phyloP scores from a whole-genome alignment of 805 yeast species.

The Yamadazyma nakazawae region DNA sequence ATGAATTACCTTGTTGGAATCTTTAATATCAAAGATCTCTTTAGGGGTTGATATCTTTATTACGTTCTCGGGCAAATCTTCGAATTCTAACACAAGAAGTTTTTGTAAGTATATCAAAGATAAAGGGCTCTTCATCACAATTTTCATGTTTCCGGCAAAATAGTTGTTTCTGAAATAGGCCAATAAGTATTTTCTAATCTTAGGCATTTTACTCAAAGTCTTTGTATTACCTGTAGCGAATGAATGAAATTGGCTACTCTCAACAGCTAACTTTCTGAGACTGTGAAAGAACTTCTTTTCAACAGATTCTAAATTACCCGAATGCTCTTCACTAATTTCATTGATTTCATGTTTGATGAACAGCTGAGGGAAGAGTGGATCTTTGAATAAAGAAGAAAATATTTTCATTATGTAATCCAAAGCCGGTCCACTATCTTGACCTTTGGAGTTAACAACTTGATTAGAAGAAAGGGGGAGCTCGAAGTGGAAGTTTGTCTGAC shows the following conservation, averaged over 20 bases:
- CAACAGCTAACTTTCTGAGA: constrained; percentile 46
- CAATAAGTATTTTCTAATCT: constrained; percentile 31
- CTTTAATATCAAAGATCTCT: neutral
- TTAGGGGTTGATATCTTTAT: neutral
- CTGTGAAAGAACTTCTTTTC: constrained; percentile 59
- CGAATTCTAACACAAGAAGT: constrained; percentile 44
- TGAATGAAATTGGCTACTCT: constrained; percentile 51
- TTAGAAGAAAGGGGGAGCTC: constrained; percentile 44
- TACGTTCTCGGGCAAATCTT: constrained; percentile 20
- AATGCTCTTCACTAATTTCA: constrained; percentile 68
- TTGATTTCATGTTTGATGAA: constrained; percentile 49
- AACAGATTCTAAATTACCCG: constrained; percentile 41
- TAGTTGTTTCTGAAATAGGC: constrained; percentile 43
- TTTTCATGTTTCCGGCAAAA: constrained; percentile 46
- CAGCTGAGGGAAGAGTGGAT: constrained; percentile 47
- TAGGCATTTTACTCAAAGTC: constrained; percentile 43
- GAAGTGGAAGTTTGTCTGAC: constrained; percentile 60
- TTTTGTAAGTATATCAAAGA: constrained; percentile 57
- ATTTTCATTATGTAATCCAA: constrained; percentile 46
- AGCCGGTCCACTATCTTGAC: constrained; percentile 26
- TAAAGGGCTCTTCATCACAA: constrained; percentile 66
- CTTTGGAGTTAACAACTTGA: constrained; percentile 22
- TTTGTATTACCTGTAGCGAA: constrained; percentile 63
- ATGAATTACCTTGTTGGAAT: constrained; percentile 23
- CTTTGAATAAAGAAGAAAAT: constrained; percentile 49